These are phyloP conservation scores for Aspergillus sparsus DNA, from an alignment of 495 filamentous ascomycete species.

Conservation along the genomic window DNA sequence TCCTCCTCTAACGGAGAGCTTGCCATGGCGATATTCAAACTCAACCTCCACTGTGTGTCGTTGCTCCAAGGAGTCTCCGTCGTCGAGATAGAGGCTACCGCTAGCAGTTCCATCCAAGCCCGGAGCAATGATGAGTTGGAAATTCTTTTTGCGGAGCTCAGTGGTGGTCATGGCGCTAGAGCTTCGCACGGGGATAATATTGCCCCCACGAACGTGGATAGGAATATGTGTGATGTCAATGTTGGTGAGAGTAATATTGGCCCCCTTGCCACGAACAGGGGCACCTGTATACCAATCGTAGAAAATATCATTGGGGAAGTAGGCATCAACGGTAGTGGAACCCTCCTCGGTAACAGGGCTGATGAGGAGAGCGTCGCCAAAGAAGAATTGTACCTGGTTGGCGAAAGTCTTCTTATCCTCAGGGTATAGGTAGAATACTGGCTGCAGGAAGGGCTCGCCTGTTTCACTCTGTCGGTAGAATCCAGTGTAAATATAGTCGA, in stretches of 20 bases:
- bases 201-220: slow-evolving; percentile 69
- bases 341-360: slow-evolving; percentile 67
- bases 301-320: slow-evolving; percentile 73
- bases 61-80: slow-evolving; percentile 59
- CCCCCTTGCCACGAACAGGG: slow-evolving; percentile 57
- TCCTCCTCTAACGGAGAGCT: slow-evolving; percentile 51
- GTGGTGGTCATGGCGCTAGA: slow-evolving; percentile 68
- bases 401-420: slow-evolving; percentile 59
- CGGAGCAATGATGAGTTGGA: slow-evolving; percentile 70
- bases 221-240: slow-evolving; percentile 68
- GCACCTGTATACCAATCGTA: slow-evolving; percentile 74
- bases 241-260: slow-evolving; percentile 51
- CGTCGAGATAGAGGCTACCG: slow-evolving; percentile 62
- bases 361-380: slow-evolving; percentile 69
- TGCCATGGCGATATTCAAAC: slow-evolving; percentile 55
- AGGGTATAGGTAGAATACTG: slow-evolving; percentile 74
- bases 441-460: slow-evolving; percentile 68
- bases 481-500: slow-evolving; percentile 84
- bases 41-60: slow-evolving; percentile 46
- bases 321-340: slow-evolving; percentile 65
- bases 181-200: slow-evolving; percentile 64
- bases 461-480: slow-evolving; percentile 63
- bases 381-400: slow-evolving; percentile 73
- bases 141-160: slow-evolving; percentile 63
- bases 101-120: slow-evolving; percentile 47